phyloP scores from a whole-genome alignment of 2,329 filamentous ascomycete species.

The Fusarium sp. region DNA sequence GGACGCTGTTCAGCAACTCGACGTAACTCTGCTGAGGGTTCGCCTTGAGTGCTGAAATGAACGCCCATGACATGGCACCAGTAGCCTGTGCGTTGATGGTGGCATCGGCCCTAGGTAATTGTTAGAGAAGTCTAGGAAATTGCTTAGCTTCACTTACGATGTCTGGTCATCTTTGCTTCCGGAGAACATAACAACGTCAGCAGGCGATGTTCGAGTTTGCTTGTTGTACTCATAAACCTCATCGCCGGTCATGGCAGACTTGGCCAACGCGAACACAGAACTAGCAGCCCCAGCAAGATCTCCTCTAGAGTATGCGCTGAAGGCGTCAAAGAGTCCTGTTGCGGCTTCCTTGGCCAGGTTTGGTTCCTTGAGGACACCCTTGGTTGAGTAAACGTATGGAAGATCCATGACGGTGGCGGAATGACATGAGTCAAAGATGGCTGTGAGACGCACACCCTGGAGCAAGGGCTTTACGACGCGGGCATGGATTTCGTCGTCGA shows the following conservation, averaged over 20 bases:
- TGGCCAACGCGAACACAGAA: conserved; percentile 85
- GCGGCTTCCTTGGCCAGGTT: conserved; percentile 84
- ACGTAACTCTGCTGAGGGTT: conserved; percentile 97
- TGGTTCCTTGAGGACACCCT: conserved; percentile 83
- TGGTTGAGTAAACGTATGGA: conserved; percentile 83
- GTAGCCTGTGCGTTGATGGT: conserved; percentile 89
- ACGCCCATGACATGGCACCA: conserved; percentile 98
- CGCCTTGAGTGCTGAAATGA: conserved; percentile 89
- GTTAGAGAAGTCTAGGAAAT: conserved; percentile 31
- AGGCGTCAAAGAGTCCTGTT: conserved; percentile 75
- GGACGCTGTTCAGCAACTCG: conserved; percentile 92
- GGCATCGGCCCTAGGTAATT: conserved; percentile 78
- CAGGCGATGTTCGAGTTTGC: conserved; percentile 90
- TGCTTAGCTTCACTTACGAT: conserved; percentile 60
- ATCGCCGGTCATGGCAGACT: conserved; percentile 85
- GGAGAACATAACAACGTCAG: conserved; percentile 98
- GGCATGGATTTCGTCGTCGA: conserved; percentile 82
- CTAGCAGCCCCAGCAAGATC: conserved; percentile 85
- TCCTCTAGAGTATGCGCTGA: conserved; percentile 83
- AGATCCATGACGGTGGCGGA: conserved; percentile 81
- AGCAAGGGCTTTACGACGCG: conserved; percentile 81
- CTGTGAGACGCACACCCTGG: conserved; percentile 84
- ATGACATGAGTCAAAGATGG: conserved; percentile 85
- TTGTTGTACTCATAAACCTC: conserved; percentile 82
- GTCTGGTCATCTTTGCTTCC: conserved; percentile 97